Percentiles rank a stretch among this genome's conserved stretches.
Conservation (phyloP, 2,329 filamentous ascomycete species). For the Hymenoscyphus albidus region DNA sequence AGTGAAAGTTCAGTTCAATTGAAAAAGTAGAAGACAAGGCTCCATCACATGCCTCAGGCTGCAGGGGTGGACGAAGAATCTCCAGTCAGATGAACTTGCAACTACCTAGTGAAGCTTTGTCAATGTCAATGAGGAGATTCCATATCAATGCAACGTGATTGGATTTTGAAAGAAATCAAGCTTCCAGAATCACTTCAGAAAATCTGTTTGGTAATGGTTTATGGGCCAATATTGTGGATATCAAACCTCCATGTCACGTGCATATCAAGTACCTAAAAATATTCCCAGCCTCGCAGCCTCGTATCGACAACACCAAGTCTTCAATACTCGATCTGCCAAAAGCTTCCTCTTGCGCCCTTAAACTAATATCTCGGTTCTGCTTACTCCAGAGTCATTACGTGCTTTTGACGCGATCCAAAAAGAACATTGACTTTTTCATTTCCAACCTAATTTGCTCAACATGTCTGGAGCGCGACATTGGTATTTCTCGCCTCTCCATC, state of each 20-base stretch:
- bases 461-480: slow-evolving; percentile 62
- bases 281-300: slow-evolving; percentile 15
- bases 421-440: not conserved
- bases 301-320: slow-evolving; percentile 8
- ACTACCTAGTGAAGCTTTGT: not conserved
- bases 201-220: too few relatives aligned
- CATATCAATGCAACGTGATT: too few relatives aligned
- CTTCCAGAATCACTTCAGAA: not conserved
- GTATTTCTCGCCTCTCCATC: slow-evolving; percentile 43
- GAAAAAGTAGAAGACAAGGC: not conserved
- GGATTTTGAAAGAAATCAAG: not conserved
- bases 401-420: not conserved
- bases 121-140: not conserved
- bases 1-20: not conserved
- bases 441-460: slow-evolving; percentile 19
- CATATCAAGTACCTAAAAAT: not conserved
- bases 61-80: not conserved
- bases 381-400: not conserved
- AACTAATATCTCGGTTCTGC: not conserved
- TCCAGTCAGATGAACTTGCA: not conserved
- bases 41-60: not conserved
- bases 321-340: not conserved
- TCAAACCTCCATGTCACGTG: not conserved
- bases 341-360: not conserved
- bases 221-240: too few relatives aligned